phyloP scores from a whole-genome alignment of 768 basidiomycete species.

The Rhodosporidiobolus sp. region DNA sequence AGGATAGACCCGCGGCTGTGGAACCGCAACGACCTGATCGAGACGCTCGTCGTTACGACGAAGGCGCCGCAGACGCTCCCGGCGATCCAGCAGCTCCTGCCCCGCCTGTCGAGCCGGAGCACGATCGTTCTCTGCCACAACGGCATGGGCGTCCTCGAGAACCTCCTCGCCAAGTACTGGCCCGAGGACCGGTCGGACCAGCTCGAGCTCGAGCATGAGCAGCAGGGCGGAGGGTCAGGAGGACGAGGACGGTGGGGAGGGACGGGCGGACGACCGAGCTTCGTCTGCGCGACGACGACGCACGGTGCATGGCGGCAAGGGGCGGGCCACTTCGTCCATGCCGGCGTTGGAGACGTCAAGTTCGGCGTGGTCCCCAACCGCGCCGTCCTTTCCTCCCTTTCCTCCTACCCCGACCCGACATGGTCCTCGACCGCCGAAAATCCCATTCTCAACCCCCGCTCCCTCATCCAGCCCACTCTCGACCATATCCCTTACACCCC shows the following conservation, averaged over 20 bases:
- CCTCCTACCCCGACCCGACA: constrained; percentile 1
- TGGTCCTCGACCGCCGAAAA: constrained; percentile 20
- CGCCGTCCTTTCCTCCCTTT: constrained; percentile 45
- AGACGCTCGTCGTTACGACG: constrained; percentile 75
- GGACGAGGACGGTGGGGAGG: neutral
- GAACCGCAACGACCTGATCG: constrained; percentile 53
- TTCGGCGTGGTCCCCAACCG: constrained; percentile 77
- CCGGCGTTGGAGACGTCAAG: constrained; percentile 66
- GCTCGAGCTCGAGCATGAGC: neutral
- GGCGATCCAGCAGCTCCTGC: constrained; percentile 61
- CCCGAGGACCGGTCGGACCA: constrained; percentile 53
- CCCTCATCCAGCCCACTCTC: constrained; percentile 31
- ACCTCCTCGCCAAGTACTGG: constrained; percentile 65
- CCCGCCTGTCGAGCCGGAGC: constrained; percentile 62
- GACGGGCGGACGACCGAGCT: constrained; percentile 69
- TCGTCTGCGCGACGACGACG: constrained; percentile 76
- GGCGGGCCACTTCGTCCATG: constrained; percentile 61
- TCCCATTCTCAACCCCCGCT: constrained; percentile 41
- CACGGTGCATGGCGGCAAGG: constrained; percentile 69
- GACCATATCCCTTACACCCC: constrained; percentile 33
- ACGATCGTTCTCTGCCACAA: constrained; percentile 93
- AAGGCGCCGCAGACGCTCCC: constrained; percentile 67
- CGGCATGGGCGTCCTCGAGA: constrained; percentile 88
- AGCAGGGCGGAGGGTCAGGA: neutral
- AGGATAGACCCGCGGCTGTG: constrained; percentile 24